phyloP scores from a whole-genome alignment of 805 yeast genomes.

The Zygosaccharomyces lentus region DNA sequence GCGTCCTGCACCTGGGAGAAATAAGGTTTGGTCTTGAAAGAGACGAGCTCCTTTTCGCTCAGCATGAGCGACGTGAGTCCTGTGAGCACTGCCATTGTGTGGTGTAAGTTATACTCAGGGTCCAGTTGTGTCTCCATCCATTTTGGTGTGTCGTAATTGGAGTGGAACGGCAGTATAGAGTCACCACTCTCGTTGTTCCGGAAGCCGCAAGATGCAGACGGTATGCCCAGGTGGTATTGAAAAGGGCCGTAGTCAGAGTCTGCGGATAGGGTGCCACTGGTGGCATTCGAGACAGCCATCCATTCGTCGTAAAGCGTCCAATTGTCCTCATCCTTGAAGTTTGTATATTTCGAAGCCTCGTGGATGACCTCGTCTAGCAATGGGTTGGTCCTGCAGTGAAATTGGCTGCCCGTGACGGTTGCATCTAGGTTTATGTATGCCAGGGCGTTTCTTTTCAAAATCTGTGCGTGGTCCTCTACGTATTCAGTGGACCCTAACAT shows the following conservation, averaged over 20 bases:
- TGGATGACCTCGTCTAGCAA: conserved; percentile 44
- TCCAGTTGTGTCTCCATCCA: conserved; percentile 55
- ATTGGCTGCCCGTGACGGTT: conserved; percentile 49
- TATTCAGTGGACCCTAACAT: conserved; percentile 73
- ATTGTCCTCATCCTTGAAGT: conserved; percentile 38
- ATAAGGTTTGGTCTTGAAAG: conserved; percentile 46
- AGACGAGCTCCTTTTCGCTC: conserved; percentile 54
- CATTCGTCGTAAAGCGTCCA: conserved; percentile 48
- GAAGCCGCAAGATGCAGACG: conserved; percentile 52
- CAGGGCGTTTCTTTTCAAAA: conserved; percentile 47
- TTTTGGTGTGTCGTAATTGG: conserved; percentile 52
- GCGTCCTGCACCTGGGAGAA: conserved; percentile 39
- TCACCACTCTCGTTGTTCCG: conserved; percentile 36
- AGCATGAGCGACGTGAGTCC: conserved; percentile 53
- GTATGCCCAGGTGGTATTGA: conserved; percentile 64
- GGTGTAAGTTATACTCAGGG: conserved; percentile 50
- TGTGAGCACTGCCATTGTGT: conserved; percentile 52
- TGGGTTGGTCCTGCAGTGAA: conserved; percentile 53
- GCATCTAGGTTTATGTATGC: conserved; percentile 50
- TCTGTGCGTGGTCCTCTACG: conserved; percentile 54
- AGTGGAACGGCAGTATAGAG: conserved; percentile 47
- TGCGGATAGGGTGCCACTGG: conserved; percentile 43
- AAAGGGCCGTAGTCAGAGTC: conserved; percentile 56
- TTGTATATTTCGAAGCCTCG: conserved; percentile 45
- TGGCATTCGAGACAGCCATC: conserved; percentile 34